Evolutionary conservation across 805 yeast species (phyloP).

Genomic region (Candida sithepensis): DNA sequence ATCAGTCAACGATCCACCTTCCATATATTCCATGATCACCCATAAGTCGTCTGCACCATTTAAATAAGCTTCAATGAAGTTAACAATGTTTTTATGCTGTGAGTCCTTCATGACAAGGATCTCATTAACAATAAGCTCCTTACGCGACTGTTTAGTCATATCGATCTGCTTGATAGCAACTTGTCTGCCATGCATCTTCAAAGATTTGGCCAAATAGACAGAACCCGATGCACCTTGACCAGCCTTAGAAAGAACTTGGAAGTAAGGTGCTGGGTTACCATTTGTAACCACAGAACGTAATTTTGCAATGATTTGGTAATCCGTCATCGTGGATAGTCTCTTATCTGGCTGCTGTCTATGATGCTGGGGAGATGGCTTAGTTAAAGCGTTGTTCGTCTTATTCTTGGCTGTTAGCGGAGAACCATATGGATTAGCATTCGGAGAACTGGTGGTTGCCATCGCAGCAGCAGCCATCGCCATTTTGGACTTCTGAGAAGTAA

Average conservation of each 20-base stretch:
- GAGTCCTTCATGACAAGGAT: constrained; percentile 95
- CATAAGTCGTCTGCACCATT: constrained; percentile 79
- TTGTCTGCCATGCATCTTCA: constrained; percentile 47
- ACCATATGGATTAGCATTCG: constrained; percentile 13
- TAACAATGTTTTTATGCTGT: constrained; percentile 91
- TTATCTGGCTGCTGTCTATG: constrained; percentile 25
- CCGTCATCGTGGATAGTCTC: constrained; percentile 67
- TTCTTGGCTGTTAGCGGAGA: constrained; percentile 26
- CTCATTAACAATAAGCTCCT: constrained; percentile 93
- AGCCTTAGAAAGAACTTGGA: constrained; percentile 74
- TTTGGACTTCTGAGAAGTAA: constrained; percentile 14
- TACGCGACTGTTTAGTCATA: constrained; percentile 83
- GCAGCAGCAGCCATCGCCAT: constrained; percentile 32
- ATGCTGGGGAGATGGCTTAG: constrained; percentile 6
- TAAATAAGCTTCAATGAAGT: constrained; percentile 86
- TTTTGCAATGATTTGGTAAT: constrained; percentile 79
- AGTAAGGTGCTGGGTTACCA: constrained; percentile 81
- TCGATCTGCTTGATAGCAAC: constrained; percentile 98
- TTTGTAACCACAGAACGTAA: constrained; percentile 77
- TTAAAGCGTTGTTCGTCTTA: constrained; percentile 22
- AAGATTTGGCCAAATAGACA: constrained; percentile 78
- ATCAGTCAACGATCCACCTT: constrained; percentile 96
- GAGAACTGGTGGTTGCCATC: constrained; percentile 16
- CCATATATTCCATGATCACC: constrained; percentile 99
- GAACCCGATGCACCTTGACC: constrained; percentile 99